phyloP scores from a whole-genome alignment of 1,139 yeast species.

The Suhomyces bribrorum region DNA sequence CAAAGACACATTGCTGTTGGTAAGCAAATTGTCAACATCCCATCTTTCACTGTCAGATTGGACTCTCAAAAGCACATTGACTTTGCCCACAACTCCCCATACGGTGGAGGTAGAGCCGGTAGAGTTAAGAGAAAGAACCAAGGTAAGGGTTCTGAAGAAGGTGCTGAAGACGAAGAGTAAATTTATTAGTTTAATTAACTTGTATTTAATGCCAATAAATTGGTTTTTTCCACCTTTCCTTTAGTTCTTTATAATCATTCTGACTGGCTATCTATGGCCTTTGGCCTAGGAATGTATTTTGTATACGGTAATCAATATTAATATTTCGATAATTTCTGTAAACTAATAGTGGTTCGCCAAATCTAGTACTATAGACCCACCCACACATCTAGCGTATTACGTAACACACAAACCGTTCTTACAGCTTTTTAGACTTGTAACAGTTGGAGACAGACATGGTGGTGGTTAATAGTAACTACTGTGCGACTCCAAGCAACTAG shows the following conservation, averaged over 20 bases:
- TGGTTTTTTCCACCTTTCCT: constrained; percentile 15
- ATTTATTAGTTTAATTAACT: constrained; percentile 19
- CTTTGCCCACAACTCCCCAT: constrained; percentile 98
- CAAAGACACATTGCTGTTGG: constrained; percentile 99
- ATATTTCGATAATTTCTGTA: too few relatives aligned
- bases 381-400: too few relatives aligned
- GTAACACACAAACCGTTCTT: too few relatives aligned
- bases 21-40: constrained; percentile 98
- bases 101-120: constrained; percentile 99
- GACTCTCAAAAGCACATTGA: constrained; percentile 99
- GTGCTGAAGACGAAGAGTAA: constrained; percentile 68
- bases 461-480: too few relatives aligned
- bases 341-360: too few relatives aligned
- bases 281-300: too few relatives aligned
- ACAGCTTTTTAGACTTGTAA: background rate
- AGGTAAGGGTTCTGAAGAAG: constrained; percentile 69
- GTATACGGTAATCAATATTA: constrained; percentile 6
- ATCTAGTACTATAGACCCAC: too few relatives aligned
- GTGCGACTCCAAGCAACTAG: background rate
- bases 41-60: constrained; percentile 99
- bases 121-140: constrained; percentile 98
- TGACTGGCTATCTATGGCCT: too few relatives aligned
- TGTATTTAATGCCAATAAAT: constrained; percentile 15
- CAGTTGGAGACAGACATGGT: background rate
- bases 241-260: constrained; percentile 16